Evolutionary conservation across 2,329 filamentous ascomycete genomes (phyloP).

Genomic region (Colletotrichum navitas): DNA sequence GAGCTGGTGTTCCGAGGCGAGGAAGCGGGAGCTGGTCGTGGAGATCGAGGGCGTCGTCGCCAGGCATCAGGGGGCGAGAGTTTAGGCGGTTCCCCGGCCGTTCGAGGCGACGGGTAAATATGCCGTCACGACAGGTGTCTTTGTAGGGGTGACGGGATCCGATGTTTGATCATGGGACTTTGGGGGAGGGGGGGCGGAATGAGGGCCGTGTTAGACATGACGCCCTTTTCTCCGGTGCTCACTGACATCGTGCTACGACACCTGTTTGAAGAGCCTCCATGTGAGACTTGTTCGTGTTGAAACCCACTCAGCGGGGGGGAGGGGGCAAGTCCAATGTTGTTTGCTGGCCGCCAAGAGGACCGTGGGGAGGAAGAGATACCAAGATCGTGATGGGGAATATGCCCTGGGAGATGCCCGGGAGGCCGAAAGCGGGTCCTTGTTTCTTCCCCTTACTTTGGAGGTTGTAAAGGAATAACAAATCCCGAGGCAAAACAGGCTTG

Average conservation of each 20-base stretch:
- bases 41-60: slow-evolving; percentile 53
- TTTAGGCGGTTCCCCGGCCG: not conserved
- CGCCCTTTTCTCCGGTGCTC: not conserved
- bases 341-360: not conserved
- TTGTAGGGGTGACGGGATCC: not conserved
- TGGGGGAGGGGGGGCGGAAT: not conserved
- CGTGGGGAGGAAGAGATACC: not conserved
- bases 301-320: not conserved
- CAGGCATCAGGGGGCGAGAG: slow-evolving; percentile 10
- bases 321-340: not conserved
- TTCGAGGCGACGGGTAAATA: not conserved
- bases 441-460: not conserved
- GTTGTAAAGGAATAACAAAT: not conserved
- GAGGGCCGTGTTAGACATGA: not conserved
- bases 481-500: not conserved
- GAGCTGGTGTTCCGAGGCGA: slow-evolving; percentile 71
- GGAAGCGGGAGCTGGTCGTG: slow-evolving; percentile 70
- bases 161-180: not conserved
- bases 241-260: not conserved
- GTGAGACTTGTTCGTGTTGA: not conserved
- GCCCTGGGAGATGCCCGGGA: not conserved
- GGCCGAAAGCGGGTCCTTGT: not conserved
- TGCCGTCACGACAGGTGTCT: not conserved
- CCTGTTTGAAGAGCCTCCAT: not conserved
- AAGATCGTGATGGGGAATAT: not conserved